phyloP scores from a whole-genome alignment of 176 grass and related monocot genomes.

The Carex myosuroides region DNA sequence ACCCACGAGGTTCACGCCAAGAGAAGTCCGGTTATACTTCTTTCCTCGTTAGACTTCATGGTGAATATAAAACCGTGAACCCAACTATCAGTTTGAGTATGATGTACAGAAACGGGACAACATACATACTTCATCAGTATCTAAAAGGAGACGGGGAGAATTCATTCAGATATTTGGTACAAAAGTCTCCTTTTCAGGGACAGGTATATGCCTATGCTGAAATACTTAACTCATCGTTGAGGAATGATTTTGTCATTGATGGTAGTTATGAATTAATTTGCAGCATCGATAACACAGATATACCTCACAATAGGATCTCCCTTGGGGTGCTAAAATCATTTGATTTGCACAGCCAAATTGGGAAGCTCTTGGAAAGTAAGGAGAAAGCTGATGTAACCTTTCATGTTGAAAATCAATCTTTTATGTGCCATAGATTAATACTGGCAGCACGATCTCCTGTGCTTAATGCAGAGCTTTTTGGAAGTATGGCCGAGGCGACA shows the following conservation, averaged over 20 bases:
- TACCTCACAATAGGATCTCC: neutral
- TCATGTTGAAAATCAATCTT: neutral
- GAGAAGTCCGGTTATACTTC: neutral
- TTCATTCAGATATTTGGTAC: neutral
- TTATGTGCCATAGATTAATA: neutral
- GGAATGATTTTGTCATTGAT: neutral
- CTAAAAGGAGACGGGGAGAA: neutral
- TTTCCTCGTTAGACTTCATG: neutral
- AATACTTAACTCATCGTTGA: neutral
- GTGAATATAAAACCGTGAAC: neutral
- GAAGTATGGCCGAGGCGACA: neutral
- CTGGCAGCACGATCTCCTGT: conserved; percentile 6
- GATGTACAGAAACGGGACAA: no score
- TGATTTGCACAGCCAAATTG: no score
- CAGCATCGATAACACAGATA: neutral
- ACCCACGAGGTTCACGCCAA: neutral
- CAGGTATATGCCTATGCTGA: neutral
- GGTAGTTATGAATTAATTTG: conserved; percentile 1
- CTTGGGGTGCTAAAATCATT: no score
- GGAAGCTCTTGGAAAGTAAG: neutral
- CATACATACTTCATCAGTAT: no score
- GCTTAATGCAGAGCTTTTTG: conserved; percentile 5
- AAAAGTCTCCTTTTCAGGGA: neutral
- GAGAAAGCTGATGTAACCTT: neutral
- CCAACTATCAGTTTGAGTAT: neutral